Evolutionary conservation across 352 stramenopile genomes (phyloP), one percentile per base, ranked within the genome.

Genomic region (Globisporangium recalcitrans): DNA sequence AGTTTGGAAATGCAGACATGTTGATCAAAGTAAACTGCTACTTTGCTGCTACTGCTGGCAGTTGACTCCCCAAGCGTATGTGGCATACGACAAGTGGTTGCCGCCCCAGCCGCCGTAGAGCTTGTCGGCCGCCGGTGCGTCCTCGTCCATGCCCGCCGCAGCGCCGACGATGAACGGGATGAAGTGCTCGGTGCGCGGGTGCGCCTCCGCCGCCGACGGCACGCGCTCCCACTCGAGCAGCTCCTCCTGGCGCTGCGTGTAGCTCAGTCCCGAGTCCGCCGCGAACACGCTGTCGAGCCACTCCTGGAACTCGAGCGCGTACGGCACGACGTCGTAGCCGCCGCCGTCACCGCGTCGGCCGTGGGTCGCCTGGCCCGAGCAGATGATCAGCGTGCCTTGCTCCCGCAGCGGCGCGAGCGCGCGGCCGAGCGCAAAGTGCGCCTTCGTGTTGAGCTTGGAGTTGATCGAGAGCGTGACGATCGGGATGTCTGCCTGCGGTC

Each of bases 391-490:
- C 34, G 91, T 90, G 66, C 85, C 82, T 19, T 95, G 75, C 22
- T 79, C 65, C 24, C 87, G 77, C 56, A 97, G 65, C 21, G 74
- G 68, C 1, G 72, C 67, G 22, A 96, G 64, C 19, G 75, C 79
- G 27, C 80, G 68, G 19, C 89, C 89, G 31, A 97, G 54, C 14
- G 75, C 71, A 34, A 96, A 70, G 65, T 96, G 82, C 11, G 68
- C 66, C 8, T 63, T 68, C 9, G 80, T 59, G 61, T 82, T 73
- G 5, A 91, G 70, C 52, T 74, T 79, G 32, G 58, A 68, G 53
- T 85, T 78, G 48, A 97, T 75, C 13, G 83, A 96, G 46, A 97
- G 67, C 48, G 73, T 82, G 29, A 97, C 89, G 10, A 97, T 73
- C 1, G 91, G 90, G 55, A 97, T 85, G 59, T 96, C 79, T 0